Conservation (phyloP, 202 grass and related monocot genomes). For the Musa balbisiana region DNA sequence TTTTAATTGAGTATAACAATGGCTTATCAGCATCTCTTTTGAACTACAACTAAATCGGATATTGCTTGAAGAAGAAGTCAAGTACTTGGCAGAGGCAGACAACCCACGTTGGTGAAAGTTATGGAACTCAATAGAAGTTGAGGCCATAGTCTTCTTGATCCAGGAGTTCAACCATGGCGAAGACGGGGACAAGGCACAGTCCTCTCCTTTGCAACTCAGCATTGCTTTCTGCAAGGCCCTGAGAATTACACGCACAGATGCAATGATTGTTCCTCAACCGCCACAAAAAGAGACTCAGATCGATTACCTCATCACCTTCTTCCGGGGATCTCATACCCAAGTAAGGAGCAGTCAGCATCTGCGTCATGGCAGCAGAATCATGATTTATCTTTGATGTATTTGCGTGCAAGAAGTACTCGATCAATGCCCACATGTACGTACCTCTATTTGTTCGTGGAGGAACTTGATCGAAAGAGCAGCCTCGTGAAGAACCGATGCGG, state of each 20-base stretch:
- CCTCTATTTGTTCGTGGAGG: conserved; percentile 76
- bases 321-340: conserved; percentile 15
- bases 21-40: too few species aligned
- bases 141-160: neutral
- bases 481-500: conserved; percentile 75
- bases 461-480: conserved; percentile 54
- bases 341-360: conserved; percentile 51
- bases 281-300: neutral
- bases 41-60: too few species aligned
- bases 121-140: too few species aligned
- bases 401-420: neutral
- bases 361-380: neutral
- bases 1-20: too few species aligned
- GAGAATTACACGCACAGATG: neutral
- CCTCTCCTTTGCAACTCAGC: conserved; percentile 46
- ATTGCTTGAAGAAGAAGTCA: too few species aligned
- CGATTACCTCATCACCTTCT: conserved; percentile 26
- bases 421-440: neutral
- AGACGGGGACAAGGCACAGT: conserved; percentile 51
- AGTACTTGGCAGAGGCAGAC: too few species aligned
- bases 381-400: neutral
- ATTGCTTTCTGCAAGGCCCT: conserved; percentile 21
- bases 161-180: conserved; percentile 35
- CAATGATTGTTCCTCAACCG: too few species aligned
- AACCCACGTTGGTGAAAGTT: too few species aligned